Percentiles rank a stretch among this genome's conserved stretches.
Conservation (phyloP, 2,329 filamentous ascomycete species). For the Ophiostoma populinum region DNA sequence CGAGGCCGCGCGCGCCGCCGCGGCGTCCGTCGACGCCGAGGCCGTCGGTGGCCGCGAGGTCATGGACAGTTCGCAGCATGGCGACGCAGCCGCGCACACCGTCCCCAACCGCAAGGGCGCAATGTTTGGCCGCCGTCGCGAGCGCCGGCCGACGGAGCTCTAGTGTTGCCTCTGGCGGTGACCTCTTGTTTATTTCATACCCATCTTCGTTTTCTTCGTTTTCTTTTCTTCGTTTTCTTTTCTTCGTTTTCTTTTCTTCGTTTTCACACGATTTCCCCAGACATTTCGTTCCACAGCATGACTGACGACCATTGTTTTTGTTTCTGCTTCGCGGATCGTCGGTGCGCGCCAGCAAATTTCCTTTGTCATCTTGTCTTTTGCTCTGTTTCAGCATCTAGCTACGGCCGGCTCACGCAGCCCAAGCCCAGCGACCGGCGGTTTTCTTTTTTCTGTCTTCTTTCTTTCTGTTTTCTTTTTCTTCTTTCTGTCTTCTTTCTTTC, state of each 20-base stretch:
- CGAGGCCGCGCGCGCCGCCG: too few relatives aligned
- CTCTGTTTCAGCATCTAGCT: too few relatives aligned
- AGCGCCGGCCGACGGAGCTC: constrained; percentile 19
- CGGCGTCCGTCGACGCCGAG: constrained; percentile 7
- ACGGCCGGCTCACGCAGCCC: too few relatives aligned
- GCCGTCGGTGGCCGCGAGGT: not conserved
- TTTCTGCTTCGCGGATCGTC: too few relatives aligned
- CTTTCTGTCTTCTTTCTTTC: not conserved
- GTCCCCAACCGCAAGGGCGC: constrained; percentile 29
- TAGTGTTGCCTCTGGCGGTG: constrained; percentile 12
- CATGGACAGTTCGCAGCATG: not conserved
- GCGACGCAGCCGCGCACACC: constrained; percentile 11
- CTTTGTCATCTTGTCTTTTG: not conserved
- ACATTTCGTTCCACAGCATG: too few relatives aligned
- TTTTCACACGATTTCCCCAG: not conserved
- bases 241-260: not conserved
- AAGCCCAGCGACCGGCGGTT: too few relatives aligned
- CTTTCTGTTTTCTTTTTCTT: not conserved
- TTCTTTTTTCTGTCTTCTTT: not conserved
- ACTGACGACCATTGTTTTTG: not conserved
- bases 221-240: not conserved
- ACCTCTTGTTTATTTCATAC: not conserved
- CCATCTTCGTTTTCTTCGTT: not conserved
- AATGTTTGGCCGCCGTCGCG: constrained; percentile 27
- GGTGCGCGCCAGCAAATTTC: too few relatives aligned